Percentiles rank a stretch among this genome's conserved stretches.
Conservation (phyloP, 2,329 filamentous ascomycete species). For the Mycosphaerella sp. region DNA sequence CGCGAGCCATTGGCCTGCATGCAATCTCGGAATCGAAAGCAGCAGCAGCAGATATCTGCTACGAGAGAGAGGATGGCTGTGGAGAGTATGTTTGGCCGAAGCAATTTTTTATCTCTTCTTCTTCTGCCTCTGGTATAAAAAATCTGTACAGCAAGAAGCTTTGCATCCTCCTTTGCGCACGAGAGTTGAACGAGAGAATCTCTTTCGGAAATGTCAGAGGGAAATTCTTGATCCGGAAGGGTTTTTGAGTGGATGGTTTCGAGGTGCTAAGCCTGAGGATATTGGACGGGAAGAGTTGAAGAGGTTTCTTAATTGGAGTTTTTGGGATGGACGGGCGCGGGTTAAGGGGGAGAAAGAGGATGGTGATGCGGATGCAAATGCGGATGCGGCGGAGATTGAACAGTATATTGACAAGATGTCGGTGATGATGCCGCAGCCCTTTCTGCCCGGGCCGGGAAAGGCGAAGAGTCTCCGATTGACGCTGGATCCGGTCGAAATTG, state of each 20-base stretch:
- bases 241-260: conserved; percentile 61
- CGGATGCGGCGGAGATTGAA: conserved; percentile 48
- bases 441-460: conserved; percentile 51
- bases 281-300: conserved; percentile 61
- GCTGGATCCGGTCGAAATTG: conserved; percentile 55
- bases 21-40: too few relatives aligned
- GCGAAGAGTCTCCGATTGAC: conserved; percentile 57
- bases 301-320: conserved; percentile 62
- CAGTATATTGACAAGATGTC: conserved; percentile 52
- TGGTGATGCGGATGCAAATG: conserved; percentile 37
- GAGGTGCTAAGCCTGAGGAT: conserved; percentile 51
- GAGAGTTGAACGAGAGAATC: conserved; percentile 44
- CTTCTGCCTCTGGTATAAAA: conserved; percentile 48
- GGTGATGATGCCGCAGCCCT: conserved; percentile 43
- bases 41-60: too few relatives aligned
- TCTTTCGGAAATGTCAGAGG: conserved; percentile 53
- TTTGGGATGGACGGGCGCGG: conserved; percentile 57
- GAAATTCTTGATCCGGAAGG: conserved; percentile 50
- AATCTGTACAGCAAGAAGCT: conserved; percentile 49
- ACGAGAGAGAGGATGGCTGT: conserved; percentile 31
- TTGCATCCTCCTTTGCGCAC: conserved; percentile 45
- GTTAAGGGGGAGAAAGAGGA: conserved; percentile 46
- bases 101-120: conserved; percentile 51
- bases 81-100: conserved; percentile 47
- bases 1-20: too few relatives aligned